A percentile compares a stretch with the other conserved stretches of the same genome.
phyloP scores from a whole-genome alignment of 495 filamentous ascomycete genomes.

The Rostrohypoxylon terebratum region DNA sequence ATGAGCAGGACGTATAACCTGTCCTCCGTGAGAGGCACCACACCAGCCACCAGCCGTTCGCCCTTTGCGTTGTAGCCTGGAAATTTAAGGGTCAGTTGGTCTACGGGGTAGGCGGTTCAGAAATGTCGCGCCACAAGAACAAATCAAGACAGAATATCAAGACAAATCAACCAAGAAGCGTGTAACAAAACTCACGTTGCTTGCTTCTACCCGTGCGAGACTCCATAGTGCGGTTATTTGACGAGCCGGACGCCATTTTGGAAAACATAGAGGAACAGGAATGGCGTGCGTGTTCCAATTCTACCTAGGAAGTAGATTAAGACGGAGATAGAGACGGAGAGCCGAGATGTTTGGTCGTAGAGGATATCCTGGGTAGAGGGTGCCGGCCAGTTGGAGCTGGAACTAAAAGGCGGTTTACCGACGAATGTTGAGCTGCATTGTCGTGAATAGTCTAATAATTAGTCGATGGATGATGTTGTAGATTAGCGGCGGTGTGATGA shows the following conservation, averaged over 20 bases:
- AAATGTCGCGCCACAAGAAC: constrained; percentile 36
- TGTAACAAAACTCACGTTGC: constrained; percentile 76
- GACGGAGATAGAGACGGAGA: constrained; percentile 23
- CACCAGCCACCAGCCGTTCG: constrained; percentile 93
- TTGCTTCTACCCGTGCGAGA: constrained; percentile 79
- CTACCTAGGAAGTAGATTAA: constrained; percentile 27
- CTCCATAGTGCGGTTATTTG: constrained; percentile 76
- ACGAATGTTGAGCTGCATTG: constrained; percentile 52
- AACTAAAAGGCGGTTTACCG: constrained; percentile 51
- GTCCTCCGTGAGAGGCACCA: constrained; percentile 77
- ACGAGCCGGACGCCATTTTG: constrained; percentile 50
- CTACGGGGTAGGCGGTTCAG: constrained; percentile 47
- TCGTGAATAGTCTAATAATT: constrained; percentile 41
- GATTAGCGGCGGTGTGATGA: constrained; percentile 27
- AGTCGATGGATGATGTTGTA: constrained; percentile 32
- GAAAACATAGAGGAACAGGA: constrained; percentile 15
- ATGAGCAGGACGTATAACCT: constrained; percentile 88
- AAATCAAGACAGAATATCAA: constrained; percentile 40
- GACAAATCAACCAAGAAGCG: constrained; percentile 37
- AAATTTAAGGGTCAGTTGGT: constrained; percentile 56
- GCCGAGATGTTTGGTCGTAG: constrained; percentile 40
- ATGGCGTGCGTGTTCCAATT: constrained; percentile 36
- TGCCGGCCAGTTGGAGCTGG: constrained; percentile 52
- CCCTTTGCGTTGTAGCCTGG: constrained; percentile 91
- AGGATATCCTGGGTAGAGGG: constrained; percentile 37